phyloP scores from a whole-genome alignment of 1,139 yeast species.

The Yamadazyma pseudoaaseri region DNA sequence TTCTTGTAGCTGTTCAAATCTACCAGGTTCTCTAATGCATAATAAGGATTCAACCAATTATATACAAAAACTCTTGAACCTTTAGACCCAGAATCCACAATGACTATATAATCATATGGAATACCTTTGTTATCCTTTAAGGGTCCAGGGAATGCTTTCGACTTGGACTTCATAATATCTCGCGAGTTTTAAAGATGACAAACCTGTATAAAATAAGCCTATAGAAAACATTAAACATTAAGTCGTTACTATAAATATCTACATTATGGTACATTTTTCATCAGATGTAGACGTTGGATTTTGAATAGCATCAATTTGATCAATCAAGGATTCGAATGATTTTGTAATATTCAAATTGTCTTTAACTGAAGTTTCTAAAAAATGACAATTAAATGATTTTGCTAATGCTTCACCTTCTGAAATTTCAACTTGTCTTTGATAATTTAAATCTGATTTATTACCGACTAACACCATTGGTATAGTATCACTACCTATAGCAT shows the following conservation, averaged over 20 bases:
- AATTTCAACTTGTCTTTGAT: slow-evolving; percentile 62
- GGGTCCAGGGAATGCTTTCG: slow-evolving; percentile 22
- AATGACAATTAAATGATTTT: slow-evolving; percentile 58
- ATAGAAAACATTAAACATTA: too few species aligned
- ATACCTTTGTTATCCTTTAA: slow-evolving; percentile 35
- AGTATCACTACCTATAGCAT: slow-evolving; percentile 67
- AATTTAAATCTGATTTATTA: slow-evolving; percentile 72
- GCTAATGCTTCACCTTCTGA: slow-evolving; percentile 69
- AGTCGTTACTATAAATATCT: too few species aligned
- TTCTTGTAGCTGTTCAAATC: slow-evolving; percentile 13
- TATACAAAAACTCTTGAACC: slow-evolving; percentile 79
- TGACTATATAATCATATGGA: slow-evolving; percentile 66
- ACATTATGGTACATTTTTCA: slow-evolving; percentile 34
- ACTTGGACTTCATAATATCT: too few species aligned
- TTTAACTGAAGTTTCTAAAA: slow-evolving; percentile 84
- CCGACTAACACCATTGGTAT: slow-evolving; percentile 85
- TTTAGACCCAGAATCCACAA: slow-evolving; percentile 81
- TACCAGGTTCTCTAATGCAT: slow-evolving; percentile 27
- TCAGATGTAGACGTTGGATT: slow-evolving; percentile 43
- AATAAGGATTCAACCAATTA: slow-evolving; percentile 56
- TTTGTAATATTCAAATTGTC: slow-evolving; percentile 62
- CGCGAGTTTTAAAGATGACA: too few species aligned
- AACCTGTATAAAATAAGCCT: background rate
- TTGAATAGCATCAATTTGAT: slow-evolving; percentile 64
- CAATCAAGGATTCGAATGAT: slow-evolving; percentile 67